Percentiles rank a stretch among this genome's conserved stretches.
Conservation (phyloP, 106 monocot species). For the Alisma plantagoaquatica region DNA sequence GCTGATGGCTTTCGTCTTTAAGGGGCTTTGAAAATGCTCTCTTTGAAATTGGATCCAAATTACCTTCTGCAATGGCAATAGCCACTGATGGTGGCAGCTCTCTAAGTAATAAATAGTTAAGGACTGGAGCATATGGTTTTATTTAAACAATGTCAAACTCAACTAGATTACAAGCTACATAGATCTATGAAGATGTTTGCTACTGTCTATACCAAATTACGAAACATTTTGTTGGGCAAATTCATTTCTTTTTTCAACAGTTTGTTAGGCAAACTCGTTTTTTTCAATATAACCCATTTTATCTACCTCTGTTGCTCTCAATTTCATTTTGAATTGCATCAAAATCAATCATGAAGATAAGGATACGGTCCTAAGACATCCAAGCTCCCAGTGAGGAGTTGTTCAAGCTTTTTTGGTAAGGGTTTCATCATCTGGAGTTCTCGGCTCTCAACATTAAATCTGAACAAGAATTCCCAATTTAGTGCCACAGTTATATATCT, state of each 20-base stretch:
- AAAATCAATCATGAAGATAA: no score
- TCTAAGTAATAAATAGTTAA: conserved; percentile 32
- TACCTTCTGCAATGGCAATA: conserved; percentile 70
- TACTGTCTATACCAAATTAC: not conserved
- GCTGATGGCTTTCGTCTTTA: not conserved
- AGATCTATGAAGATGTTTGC: not conserved
- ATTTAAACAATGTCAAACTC: not conserved
- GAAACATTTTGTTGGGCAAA: not conserved
- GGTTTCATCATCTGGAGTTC: conserved; percentile 52
- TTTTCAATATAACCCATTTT: no score
- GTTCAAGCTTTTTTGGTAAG: conserved; percentile 34
- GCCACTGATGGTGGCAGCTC: conserved; percentile 46
- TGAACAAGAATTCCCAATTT: conserved; percentile 18
- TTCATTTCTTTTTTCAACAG: not conserved
- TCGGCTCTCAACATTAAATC: conserved; percentile 59
- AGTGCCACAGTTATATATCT: no score
- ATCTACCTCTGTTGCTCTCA: no score
- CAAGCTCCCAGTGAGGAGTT: conserved; percentile 35
- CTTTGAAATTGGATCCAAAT: conserved; percentile 63
- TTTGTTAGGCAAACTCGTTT: not conserved
- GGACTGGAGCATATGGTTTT: conserved; percentile 4
- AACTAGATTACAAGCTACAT: not conserved
- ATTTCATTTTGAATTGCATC: no score
- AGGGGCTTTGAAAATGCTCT: conserved; percentile 40
- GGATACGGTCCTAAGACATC: conserved; percentile 94